Percentiles rank a stretch among this genome's conserved stretches.
These are phyloP conservation scores for Pseudogymnoascus sp. DNA, from an alignment of 2,329 filamentous ascomycete species.

Conservation along the genomic window DNA sequence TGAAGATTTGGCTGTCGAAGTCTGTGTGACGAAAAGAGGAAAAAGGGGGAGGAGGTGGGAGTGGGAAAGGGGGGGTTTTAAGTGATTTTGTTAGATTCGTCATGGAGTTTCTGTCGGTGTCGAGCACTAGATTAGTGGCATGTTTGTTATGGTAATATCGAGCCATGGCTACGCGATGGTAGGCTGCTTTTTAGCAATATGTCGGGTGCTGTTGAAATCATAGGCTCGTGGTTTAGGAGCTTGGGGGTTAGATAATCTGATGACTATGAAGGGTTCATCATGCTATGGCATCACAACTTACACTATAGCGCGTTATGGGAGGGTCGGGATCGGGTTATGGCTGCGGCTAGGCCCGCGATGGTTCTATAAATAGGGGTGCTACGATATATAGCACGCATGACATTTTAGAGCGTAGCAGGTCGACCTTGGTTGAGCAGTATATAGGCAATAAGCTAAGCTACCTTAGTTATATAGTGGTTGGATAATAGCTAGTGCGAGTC, in stretches of 20 bases:
- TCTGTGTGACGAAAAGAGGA: not conserved
- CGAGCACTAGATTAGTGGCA: not conserved
- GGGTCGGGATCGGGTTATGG: not conserved
- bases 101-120: not conserved
- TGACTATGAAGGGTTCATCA: not conserved
- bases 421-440: not conserved
- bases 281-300: not conserved
- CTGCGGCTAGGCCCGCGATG: not conserved
- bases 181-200: not conserved
- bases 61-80: not conserved
- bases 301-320: not conserved
- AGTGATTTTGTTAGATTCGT: not conserved
- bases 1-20: not conserved
- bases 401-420: not conserved
- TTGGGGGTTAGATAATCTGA: not conserved
- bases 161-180: not conserved
- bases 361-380: not conserved
- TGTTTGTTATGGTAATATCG: not conserved
- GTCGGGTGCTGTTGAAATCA: not conserved
- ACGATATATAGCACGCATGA: not conserved
- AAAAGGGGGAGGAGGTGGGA: not conserved
- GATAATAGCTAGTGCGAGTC: not conserved
- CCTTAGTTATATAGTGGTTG: not conserved
- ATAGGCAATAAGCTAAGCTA: not conserved
- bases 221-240: not conserved